Conservation (phyloP, 1,139 yeast genomes). For the Eremothecium gossypii region DNA sequence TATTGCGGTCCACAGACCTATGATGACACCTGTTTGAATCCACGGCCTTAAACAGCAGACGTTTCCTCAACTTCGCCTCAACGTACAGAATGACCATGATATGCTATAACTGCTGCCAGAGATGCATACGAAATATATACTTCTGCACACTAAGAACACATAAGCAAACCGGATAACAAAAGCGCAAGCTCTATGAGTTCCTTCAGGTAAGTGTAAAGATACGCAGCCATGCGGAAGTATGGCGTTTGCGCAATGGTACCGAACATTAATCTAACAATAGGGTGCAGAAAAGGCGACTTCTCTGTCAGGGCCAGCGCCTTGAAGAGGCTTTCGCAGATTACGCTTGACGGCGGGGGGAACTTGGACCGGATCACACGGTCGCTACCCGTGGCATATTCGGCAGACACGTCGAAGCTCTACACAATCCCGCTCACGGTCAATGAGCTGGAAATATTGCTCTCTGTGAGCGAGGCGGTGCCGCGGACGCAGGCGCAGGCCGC, state of each 20-base stretch:
- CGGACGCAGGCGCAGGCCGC: conserved; percentile 41
- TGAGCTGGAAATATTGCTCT: conserved; percentile 65
- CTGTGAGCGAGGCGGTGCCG: conserved; percentile 46
- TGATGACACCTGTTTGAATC: too few species aligned
- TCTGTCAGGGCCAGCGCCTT: conserved; percentile 53
- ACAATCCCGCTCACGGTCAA: conserved; percentile 40
- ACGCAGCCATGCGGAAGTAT: neutral
- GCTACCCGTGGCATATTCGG: conserved; percentile 23
- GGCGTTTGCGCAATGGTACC: too few species aligned
- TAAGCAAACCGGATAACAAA: neutral
- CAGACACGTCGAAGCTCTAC: conserved; percentile 21
- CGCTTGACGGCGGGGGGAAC: conserved; percentile 25
- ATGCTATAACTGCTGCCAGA: too few species aligned
- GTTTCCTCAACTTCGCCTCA: too few species aligned
- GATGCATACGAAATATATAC: neutral
- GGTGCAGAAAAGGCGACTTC: conserved; percentile 1
- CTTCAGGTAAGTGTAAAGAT: neutral
- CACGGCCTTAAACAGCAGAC: too few species aligned
- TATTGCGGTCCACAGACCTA: neutral
- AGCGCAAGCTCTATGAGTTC: neutral
- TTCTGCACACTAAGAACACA: neutral
- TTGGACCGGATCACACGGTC: conserved; percentile 19
- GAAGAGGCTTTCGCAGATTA: conserved; percentile 37
- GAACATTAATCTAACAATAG: conserved; percentile 1
- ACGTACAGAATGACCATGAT: too few species aligned